phyloP scores from a whole-genome alignment of 2,329 filamentous ascomycete genomes.

The Ophiosphaerella herpotricha region DNA sequence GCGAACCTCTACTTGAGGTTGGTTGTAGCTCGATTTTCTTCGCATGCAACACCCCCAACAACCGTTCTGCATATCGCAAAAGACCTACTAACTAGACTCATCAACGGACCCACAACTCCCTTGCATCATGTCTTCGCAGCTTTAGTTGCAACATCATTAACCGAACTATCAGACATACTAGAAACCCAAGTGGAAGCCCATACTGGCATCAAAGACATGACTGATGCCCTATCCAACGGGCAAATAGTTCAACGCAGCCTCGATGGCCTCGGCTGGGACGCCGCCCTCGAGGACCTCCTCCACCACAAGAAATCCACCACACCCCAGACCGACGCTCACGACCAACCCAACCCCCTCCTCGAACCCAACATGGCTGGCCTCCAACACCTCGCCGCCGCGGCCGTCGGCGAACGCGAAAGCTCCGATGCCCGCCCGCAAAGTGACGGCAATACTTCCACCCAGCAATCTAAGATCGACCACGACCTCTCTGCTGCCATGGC shows the following conservation, averaged over 20 bases:
- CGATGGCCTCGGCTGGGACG: slow-evolving; percentile 43
- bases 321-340: slow-evolving; percentile 21
- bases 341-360: slow-evolving; percentile 29
- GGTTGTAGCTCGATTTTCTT: slow-evolving; percentile 36
- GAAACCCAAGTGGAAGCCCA: slow-evolving; percentile 44
- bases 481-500: slow-evolving; percentile 45
- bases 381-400: slow-evolving; percentile 46
- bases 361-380: slow-evolving; percentile 46
- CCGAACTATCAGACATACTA: slow-evolving; percentile 39
- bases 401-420: slow-evolving; percentile 44
- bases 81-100: slow-evolving; percentile 35
- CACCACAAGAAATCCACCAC: slow-evolving; percentile 35
- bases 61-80: slow-evolving; percentile 35
- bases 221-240: slow-evolving; percentile 37
- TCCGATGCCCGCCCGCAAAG: slow-evolving; percentile 32
- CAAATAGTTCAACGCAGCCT: slow-evolving; percentile 36
- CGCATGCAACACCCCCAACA: slow-evolving; percentile 23
- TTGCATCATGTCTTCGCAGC: slow-evolving; percentile 44
- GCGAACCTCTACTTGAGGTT: slow-evolving; percentile 44
- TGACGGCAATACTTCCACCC: slow-evolving; percentile 26
- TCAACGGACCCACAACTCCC: slow-evolving; percentile 34
- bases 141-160: slow-evolving; percentile 41
- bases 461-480: slow-evolving; percentile 31
- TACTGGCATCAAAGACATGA: slow-evolving; percentile 44
- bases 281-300: slow-evolving; percentile 38